Conservation (phyloP, 768 basidiomycete species). For the Pilatotrama ljubarskyi region DNA sequence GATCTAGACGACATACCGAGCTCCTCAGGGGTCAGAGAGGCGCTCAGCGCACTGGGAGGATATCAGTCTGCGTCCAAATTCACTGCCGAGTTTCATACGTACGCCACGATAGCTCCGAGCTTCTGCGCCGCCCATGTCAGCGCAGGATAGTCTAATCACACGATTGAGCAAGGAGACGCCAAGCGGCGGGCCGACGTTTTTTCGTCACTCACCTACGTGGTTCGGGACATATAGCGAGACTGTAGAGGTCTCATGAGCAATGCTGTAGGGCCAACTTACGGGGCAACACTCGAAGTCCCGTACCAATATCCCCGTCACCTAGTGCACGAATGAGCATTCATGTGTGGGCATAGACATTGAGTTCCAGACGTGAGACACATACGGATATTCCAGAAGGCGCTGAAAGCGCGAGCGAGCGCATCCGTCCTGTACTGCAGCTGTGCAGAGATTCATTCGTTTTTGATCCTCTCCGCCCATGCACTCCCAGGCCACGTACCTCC, state of each 20-base stretch:
- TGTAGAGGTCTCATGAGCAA: background rate
- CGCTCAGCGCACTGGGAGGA: slow-evolving; percentile 3
- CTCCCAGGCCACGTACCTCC: slow-evolving; percentile 1
- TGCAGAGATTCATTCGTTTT: background rate
- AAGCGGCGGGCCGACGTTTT: too few species aligned
- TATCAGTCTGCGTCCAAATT: background rate
- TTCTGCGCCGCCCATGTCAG: slow-evolving; percentile 15
- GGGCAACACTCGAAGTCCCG: background rate
- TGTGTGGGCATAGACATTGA: too few species aligned
- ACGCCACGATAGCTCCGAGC: slow-evolving; percentile 21
- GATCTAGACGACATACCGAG: slow-evolving; percentile 1
- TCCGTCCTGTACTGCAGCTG: slow-evolving; percentile 9
- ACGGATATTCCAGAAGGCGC: slow-evolving; percentile 4
- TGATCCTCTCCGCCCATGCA: background rate
- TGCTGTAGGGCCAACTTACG: background rate
- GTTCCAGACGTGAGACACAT: background rate
- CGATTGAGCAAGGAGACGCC: too few species aligned
- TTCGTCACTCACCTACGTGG: slow-evolving; percentile 10
- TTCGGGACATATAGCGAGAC: slow-evolving; percentile 30
- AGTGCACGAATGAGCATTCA: background rate
- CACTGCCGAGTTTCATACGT: background rate
- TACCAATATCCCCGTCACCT: slow-evolving; percentile 8
- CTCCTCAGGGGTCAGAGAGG: slow-evolving; percentile 7
- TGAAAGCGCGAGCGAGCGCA: slow-evolving; percentile 8
- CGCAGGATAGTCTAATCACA: slow-evolving; percentile 11